Conservation (phyloP, 306 rosid genomes). For the Gillenia trifoliata region DNA sequence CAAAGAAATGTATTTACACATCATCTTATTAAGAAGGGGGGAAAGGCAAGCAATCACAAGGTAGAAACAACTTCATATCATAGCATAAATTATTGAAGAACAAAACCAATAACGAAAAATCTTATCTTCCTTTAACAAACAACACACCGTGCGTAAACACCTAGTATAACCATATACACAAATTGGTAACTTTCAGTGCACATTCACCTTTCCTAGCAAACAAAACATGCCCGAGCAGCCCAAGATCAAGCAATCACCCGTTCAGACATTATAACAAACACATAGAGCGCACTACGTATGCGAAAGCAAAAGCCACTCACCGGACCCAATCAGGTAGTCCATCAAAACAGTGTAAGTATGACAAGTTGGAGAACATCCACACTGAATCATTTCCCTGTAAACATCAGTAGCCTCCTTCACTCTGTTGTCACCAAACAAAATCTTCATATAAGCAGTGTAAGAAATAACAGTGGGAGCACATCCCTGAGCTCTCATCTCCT, state of each 20-base stretch:
- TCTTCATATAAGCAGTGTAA: conserved; percentile 70
- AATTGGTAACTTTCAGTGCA: not conserved
- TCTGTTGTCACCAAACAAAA: conserved; percentile 43
- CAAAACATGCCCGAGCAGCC: not conserved
- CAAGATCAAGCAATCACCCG: not conserved
- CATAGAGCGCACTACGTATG: conserved; percentile 1
- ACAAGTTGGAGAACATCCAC: conserved; percentile 57
- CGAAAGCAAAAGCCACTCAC: conserved; percentile 28
- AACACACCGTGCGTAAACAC: not conserved
- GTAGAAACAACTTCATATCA: not conserved
- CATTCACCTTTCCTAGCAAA: not conserved
- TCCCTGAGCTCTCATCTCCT: conserved; percentile 64
- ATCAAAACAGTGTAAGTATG: conserved; percentile 71
- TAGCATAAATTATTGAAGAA: not conserved
- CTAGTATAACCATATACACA: not conserved
- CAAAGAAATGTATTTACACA: not conserved
- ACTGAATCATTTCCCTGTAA: conserved; percentile 66
- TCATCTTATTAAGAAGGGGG: not conserved
- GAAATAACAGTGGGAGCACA: conserved; percentile 63
- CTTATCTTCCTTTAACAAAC: not conserved
- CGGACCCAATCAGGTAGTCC: conserved; percentile 63
- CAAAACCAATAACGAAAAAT: not conserved
- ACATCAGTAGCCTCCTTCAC: conserved; percentile 52
- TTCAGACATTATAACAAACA: conserved; percentile 39
- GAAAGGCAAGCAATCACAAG: not conserved